Conservation (phyloP, 176 grass and related monocot species). For the Pharus latifolius region DNA sequence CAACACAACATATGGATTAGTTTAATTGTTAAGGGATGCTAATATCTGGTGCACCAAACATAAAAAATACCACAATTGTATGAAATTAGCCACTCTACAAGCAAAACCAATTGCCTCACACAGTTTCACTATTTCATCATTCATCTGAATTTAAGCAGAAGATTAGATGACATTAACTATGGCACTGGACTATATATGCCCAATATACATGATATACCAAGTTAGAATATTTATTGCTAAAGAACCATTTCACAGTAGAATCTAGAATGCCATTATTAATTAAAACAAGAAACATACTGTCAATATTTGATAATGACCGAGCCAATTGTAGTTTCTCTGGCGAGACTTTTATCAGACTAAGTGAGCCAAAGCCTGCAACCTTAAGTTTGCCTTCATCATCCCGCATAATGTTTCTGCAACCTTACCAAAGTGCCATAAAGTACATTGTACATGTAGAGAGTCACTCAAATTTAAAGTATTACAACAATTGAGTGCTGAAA, state of each 20-base stretch:
- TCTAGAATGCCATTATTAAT: background rate
- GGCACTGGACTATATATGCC: background rate
- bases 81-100: background rate
- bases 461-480: constrained; percentile 19
- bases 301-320: constrained; percentile 28
- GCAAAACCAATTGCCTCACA: background rate
- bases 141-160: background rate
- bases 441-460: constrained; percentile 36
- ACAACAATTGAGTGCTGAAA: background rate
- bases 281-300: constrained; percentile 50
- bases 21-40: background rate
- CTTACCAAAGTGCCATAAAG: constrained; percentile 70
- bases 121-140: background rate
- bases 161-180: background rate
- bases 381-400: constrained; percentile 88
- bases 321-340: constrained; percentile 54
- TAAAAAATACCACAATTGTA: background rate
- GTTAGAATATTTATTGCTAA: background rate
- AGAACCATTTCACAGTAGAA: constrained; percentile 1
- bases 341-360: constrained; percentile 51
- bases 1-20: background rate
- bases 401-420: constrained; percentile 92
- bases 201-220: background rate
- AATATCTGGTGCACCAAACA: background rate
- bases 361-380: constrained; percentile 73